Base-by-base conservation (phyloP, 2,329 filamentous ascomycete species). In the Amauroascus verrucosus region DNA sequence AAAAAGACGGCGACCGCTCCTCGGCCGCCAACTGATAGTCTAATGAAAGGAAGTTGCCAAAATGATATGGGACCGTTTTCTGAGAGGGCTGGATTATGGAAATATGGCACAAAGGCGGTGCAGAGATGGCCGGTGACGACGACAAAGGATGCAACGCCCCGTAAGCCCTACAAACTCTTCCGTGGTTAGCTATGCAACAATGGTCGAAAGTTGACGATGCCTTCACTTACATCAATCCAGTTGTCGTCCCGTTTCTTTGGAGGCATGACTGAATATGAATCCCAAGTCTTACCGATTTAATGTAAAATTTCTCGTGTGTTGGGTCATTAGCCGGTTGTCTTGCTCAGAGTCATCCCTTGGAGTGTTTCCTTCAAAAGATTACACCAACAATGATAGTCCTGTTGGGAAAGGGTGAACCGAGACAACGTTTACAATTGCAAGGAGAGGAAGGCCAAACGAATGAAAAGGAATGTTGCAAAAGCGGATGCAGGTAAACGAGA, bases 71-170 rank as follows among this genome's bases (percentile, higher is more conserved):
- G 16, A 5, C 57, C 60, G 37, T 61, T 55, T 35, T 58, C 57
- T 18, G 54, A 53, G 11, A 57, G 30, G 2, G 59, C 67, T 6
- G 70, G 70, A 33, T 64, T 59, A 54, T 72, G 70, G 35, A 72
- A 60, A 65, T 67, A 68, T 1, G 67, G 67, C 32, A 69, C 68
- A 48, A 72, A 69, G 8, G 67, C 64, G 18, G 70, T 71, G 57
- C 68, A 71, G 32, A 73, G 59, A 55, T 73, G 70, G 54, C 70
- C 70, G 46, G 63, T 67, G 20, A 73, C 70, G 47, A 72, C 70
- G 59, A 69, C 65, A 55, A 72, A 68, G 13, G 70, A 70, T 5
- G 70, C 70, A 50, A 70, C 58, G 28, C 70, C 70, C 26, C 70
- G 67, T 28, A 73, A 64, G 57, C 70, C 70, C 70, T 73, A 28